phyloP scores from a whole-genome alignment of 2,329 filamentous ascomycete genomes.

The Colletotrichum sp. region DNA sequence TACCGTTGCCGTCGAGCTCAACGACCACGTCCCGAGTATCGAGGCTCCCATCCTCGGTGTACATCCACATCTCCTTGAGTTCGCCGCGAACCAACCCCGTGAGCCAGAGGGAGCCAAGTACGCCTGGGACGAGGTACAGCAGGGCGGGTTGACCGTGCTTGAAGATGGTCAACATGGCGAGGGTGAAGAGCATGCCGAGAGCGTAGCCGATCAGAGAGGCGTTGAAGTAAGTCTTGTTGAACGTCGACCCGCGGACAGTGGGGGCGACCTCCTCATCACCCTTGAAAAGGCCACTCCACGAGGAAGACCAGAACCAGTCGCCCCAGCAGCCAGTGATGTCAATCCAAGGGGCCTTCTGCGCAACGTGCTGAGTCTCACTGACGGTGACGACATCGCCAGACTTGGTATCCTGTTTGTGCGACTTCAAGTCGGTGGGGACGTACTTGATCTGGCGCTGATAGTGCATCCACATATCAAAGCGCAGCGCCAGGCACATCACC shows the following conservation, averaged over 20 bases:
- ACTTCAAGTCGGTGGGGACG: slow-evolving; percentile 40
- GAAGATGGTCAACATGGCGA: slow-evolving; percentile 78
- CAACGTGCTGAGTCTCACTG: slow-evolving; percentile 45
- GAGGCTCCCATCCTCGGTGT: slow-evolving; percentile 73
- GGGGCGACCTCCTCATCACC: slow-evolving; percentile 28
- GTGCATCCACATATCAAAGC: slow-evolving; percentile 89
- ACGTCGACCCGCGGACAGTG: slow-evolving; percentile 52
- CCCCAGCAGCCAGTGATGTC: slow-evolving; percentile 79
- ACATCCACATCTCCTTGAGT: slow-evolving; percentile 77
- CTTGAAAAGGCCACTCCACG: slow-evolving; percentile 25
- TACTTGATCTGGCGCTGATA: slow-evolving; percentile 73
- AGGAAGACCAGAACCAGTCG: slow-evolving; percentile 78
- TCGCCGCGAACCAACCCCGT: slow-evolving; percentile 78
- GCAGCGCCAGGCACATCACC: slow-evolving; percentile 83
- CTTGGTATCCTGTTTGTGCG: slow-evolving; percentile 31
- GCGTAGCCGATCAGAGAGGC: slow-evolving; percentile 80
- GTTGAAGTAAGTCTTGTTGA: slow-evolving; percentile 86
- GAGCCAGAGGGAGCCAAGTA: slow-evolving; percentile 76
- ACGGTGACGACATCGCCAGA: slow-evolving; percentile 39
- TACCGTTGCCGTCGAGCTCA: slow-evolving; percentile 56
- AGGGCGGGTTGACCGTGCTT: slow-evolving; percentile 88
- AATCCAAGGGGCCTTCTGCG: slow-evolving; percentile 49
- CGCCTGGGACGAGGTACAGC: slow-evolving; percentile 88
- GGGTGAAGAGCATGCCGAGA: slow-evolving; percentile 76
- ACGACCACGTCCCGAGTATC: slow-evolving; percentile 62